Percentiles rank a stretch among this genome's conserved stretches.
These are phyloP conservation scores for Lobulomyces angularis DNA, from an alignment of 192 early-diverging fungal genomes.

Conservation along the genomic window DNA sequence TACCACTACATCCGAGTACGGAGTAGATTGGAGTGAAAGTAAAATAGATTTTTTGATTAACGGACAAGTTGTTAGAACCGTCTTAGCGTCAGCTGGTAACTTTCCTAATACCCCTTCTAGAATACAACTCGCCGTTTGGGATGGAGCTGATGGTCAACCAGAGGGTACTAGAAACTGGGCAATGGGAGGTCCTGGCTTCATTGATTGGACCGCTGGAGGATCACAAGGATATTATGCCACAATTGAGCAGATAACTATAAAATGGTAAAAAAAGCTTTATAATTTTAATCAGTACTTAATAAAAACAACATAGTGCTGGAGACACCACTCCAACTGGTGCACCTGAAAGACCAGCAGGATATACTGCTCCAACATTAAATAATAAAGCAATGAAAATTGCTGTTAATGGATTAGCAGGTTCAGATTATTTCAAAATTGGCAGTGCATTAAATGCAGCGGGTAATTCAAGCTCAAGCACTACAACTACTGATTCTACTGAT, in stretches of 20 bases:
- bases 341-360: conserved; percentile 14
- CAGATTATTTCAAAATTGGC: no score
- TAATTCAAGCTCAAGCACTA: no score
- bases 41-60: background rate
- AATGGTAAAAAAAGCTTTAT: conserved; percentile 14
- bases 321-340: conserved; percentile 18
- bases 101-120: conserved; percentile 19
- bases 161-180: conserved; percentile 18
- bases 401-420: conserved; percentile 9
- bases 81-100: background rate
- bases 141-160: conserved; percentile 7
- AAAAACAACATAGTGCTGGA: conserved; percentile 9
- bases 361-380: conserved; percentile 12
- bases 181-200: conserved; percentile 15
- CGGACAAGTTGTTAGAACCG: background rate
- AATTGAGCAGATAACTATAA: conserved; percentile 13
- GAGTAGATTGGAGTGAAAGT: no score
- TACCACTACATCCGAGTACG: no score
- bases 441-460: no score
- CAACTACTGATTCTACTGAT: no score
- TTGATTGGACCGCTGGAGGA: conserved; percentile 5
- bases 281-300: conserved; percentile 2
- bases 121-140: conserved; percentile 29
- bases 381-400: conserved; percentile 9
- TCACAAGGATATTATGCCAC: conserved; percentile 8